Base-by-base conservation (phyloP, 1,284 basidiomycete genomes). In the Inonotus hispidus region DNA sequence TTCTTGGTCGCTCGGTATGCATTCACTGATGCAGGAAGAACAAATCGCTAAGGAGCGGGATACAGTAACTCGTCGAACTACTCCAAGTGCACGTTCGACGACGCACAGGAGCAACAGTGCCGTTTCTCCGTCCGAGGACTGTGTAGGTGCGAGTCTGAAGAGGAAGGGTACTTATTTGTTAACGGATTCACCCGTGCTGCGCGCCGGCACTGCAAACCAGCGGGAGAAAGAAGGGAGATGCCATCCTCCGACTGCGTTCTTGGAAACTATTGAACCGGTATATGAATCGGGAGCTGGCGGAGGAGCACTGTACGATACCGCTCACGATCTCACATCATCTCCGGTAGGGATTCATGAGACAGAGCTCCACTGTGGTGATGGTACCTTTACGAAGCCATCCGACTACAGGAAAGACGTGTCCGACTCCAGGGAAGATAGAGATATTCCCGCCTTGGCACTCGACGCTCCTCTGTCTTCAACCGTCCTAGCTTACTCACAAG, bases 181-280 rank as follows among this genome's bases (percentile, higher is more conserved):
- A 5, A 64, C 59, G 13, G 55, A 61, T 37, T 64, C 63, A 39
- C 63, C 63, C 29, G 56, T 64, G 11, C 27, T 59, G 19, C 46
- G 61, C 2, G 56, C 59, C 14, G n/a, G 45, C 43, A 35, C 25
- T 10, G 19, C 19, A 21, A n/a, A 43, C n/a, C 16, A 43, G 16
- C 39, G 37, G 10, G 59, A 32, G 35, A 7, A 25, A 16, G 39
- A 32, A 25, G 35, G n/a, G 7, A 11, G n/a, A 32, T 23, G 43
- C 21, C 19, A 8, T 19, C 13, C 10, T 13, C 19, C 27, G 2
- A 7, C 13, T 13, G 29, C 29, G 25, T 52, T 27, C 35, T 14
- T 35, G 19, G 50, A 52, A n/a, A 52, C 25, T 14, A 27, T 52
- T 16, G 32, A 27, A n/a, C 27, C 27, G 16, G 27, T 27, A 6